phyloP scores from a whole-genome alignment of 139 green algal species.

The Closterium sp. region DNA sequence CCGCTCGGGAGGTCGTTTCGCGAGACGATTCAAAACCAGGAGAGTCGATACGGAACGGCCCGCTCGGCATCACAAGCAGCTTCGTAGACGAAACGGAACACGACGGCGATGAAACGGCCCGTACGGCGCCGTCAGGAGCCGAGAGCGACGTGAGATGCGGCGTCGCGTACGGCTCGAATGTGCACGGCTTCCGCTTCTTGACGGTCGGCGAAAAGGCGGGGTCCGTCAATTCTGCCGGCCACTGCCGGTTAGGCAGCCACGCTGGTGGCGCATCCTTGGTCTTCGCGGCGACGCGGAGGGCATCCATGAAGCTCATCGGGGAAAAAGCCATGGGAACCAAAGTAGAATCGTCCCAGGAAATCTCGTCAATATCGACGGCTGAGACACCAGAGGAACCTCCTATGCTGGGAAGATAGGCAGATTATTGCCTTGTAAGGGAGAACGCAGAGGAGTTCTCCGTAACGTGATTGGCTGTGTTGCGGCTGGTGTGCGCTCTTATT shows the following conservation, averaged over 20 bases:
- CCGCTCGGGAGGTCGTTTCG: not conserved
- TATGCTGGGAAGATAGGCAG: not conserved
- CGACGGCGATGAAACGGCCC: not conserved
- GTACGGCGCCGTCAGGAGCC: not conserved
- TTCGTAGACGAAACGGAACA: not conserved
- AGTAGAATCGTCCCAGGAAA: not conserved
- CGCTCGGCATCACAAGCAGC: not conserved
- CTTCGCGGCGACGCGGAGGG: not conserved
- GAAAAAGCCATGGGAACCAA: not conserved
- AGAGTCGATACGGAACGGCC: not conserved
- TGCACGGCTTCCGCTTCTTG: not conserved
- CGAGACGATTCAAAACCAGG: not conserved
- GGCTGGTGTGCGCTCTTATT: too few species aligned
- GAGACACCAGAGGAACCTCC: not conserved
- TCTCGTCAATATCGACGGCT: not conserved
- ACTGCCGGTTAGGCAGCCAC: not conserved
- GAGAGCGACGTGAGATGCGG: not conserved
- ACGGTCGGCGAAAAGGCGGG: not conserved
- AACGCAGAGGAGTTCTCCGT: not conserved
- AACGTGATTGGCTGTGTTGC: too few species aligned
- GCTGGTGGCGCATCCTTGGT: not conserved
- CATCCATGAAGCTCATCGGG: not conserved
- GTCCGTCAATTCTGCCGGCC: not conserved
- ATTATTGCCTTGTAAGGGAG: too few species aligned
- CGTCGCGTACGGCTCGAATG: not conserved